These are phyloP conservation scores for Paxillus involutus DNA, from an alignment of 768 basidiomycete genomes.

Conservation along the genomic window DNA sequence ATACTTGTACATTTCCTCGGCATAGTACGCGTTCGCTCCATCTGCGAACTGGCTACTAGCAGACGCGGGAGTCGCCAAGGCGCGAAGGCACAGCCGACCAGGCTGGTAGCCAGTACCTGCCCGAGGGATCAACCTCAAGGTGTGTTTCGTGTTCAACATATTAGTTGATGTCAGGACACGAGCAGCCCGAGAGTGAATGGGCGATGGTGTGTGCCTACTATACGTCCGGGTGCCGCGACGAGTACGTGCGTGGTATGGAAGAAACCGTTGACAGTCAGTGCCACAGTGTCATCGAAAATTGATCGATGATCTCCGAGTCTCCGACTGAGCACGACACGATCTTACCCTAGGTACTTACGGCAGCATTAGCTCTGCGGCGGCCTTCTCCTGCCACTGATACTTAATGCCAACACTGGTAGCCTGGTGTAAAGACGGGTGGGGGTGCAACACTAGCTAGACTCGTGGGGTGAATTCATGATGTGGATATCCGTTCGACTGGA, in stretches of 20 bases:
- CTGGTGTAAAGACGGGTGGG: no score
- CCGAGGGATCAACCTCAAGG: background rate
- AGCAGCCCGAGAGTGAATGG: no score
- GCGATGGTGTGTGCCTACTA: background rate
- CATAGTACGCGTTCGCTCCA: conserved; percentile 89
- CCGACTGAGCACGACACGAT: background rate
- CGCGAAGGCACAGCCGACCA: conserved; percentile 13
- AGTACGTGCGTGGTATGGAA: background rate
- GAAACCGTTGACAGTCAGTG: background rate
- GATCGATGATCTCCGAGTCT: background rate
- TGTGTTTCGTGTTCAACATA: background rate
- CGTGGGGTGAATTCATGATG: no score
- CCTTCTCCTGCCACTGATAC: no score
- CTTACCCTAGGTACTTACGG: no score
- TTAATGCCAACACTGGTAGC: no score
- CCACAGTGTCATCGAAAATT: background rate
- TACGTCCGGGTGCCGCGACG: background rate
- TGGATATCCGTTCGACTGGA: background rate
- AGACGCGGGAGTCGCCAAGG: conserved; percentile 42
- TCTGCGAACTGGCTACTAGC: conserved; percentile 80
- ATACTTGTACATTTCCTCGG: conserved; percentile 90
- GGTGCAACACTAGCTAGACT: no score
- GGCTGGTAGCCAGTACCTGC: background rate
- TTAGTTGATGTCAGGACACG: no score
- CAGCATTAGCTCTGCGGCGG: no score